Conservation (phyloP, 257 asterid species). For the Primulina eburnea region DNA sequence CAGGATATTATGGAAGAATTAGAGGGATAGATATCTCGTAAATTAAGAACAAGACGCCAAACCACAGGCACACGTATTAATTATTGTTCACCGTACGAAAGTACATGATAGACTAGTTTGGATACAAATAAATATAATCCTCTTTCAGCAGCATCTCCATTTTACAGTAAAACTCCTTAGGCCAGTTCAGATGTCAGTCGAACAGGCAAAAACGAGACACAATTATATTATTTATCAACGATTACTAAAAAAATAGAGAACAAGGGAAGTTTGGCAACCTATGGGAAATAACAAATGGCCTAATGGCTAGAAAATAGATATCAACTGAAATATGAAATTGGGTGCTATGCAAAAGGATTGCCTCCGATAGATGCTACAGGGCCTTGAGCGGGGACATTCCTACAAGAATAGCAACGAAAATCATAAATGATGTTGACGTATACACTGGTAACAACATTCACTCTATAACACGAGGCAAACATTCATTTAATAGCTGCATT, state of each 20-base stretch:
- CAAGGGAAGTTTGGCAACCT: constrained; percentile 16
- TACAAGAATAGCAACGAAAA: constrained; percentile 35
- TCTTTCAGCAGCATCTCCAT: background rate
- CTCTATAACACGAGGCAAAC: background rate
- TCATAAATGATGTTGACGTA: background rate
- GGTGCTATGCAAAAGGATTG: constrained; percentile 65
- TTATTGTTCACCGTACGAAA: background rate
- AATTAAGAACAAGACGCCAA: background rate
- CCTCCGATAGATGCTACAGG: constrained; percentile 67
- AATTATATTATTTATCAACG: background rate
- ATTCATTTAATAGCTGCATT: no score
- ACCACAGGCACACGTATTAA: background rate
- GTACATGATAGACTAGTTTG: background rate
- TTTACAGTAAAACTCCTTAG: background rate
- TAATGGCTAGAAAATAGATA: background rate
- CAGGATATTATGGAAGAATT: background rate
- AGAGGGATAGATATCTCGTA: no score
- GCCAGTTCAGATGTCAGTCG: background rate
- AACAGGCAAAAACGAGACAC: constrained; percentile 10
- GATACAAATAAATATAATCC: background rate
- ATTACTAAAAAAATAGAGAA: constrained; percentile 15
- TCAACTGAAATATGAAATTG: background rate
- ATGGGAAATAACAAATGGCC: background rate
- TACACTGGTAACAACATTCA: background rate
- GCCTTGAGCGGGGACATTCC: constrained; percentile 60